Conservation (phyloP, 1,284 basidiomycete genomes). For the Pyrrhoderma lamaoense region DNA sequence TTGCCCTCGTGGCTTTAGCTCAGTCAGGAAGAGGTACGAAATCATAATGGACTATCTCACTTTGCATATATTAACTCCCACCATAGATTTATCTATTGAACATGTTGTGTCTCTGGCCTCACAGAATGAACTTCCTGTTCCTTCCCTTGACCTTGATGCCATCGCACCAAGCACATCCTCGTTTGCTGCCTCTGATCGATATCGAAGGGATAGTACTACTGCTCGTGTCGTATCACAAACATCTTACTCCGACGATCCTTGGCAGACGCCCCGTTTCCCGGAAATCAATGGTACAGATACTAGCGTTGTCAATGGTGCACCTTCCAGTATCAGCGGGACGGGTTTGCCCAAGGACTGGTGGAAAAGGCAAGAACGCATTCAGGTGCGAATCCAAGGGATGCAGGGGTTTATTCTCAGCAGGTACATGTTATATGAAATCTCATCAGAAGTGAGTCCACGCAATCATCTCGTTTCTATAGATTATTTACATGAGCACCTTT, state of each 20-base stretch:
- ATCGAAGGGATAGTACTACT: conserved; percentile 34
- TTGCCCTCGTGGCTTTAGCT: conserved; percentile 81
- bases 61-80: conserved; percentile 8
- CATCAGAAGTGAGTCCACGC: conserved; percentile 58
- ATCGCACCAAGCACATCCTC: conserved; percentile 47
- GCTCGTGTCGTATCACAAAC: conserved; percentile 28
- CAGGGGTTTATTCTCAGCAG: conserved; percentile 85
- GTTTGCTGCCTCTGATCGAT: conserved; percentile 34
- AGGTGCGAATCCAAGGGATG: conserved; percentile 68
- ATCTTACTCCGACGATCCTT: conserved; percentile 58
- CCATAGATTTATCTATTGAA: conserved; percentile 69
- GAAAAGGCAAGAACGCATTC: conserved; percentile 69
- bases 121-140: conserved; percentile 64
- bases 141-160: conserved; percentile 54
- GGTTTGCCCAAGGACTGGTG: conserved; percentile 78
- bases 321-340: conserved; percentile 58
- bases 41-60: conserved; percentile 14
- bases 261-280: conserved; percentile 38
- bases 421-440: conserved; percentile 73
- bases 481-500: conserved; percentile 3
- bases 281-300: conserved; percentile 20
- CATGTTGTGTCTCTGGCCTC: conserved; percentile 67
- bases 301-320: conserved; percentile 35
- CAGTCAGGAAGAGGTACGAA: conserved; percentile 66
- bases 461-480: conserved; percentile 5